Evolutionary conservation across 1,139 yeast species (phyloP), one percentile per base, ranked within the genome.

Genomic region (Zygoascus meyerae): DNA sequence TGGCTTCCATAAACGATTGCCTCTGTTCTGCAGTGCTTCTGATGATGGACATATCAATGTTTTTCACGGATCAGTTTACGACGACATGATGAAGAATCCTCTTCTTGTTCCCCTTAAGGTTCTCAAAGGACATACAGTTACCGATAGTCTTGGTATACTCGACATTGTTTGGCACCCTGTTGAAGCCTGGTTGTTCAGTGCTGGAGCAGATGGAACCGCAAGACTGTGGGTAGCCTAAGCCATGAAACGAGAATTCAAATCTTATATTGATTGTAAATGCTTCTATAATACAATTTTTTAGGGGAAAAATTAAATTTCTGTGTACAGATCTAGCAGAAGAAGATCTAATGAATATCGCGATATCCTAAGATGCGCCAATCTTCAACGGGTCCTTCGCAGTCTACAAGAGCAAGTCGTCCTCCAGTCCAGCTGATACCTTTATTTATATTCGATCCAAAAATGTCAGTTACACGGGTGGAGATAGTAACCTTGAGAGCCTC

Each of bases 181-280:
- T 62, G 97, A 94, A 68, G 97, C 98, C 1, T 92, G 99, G 99
- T 73, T 92, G 60, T 89, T 92, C 66, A 83, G 95, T 64, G 89
- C 95, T n/a, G 98, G 97, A 58, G 97, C 97, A 17, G 98, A 94
- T 67, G 90, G 95, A 52, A 83, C 92, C 46, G 97, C 97, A 15
- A 81, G 96, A 63, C 73, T 92, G 62, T 92, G 98, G 98, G 92
- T 98, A 35, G 86, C 95, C n/a, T 81, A 65, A 52, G 17, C 39
- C 12, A 30, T n/a, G 16, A 12, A n/a, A 17, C 29, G 18, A 3
- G 40, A 35, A 16, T 16, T 18, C 30, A 16, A 18, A 26, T 6
- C 11, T 16, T 26, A 14, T 12, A 15, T 34, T 11, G 34, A 31
- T 26, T 40, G 9, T n/a, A 17, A 12, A 40, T 21, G 5, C n/a